phyloP scores from a whole-genome alignment of 306 rosid genomes.

The Cucurbita maxima region DNA sequence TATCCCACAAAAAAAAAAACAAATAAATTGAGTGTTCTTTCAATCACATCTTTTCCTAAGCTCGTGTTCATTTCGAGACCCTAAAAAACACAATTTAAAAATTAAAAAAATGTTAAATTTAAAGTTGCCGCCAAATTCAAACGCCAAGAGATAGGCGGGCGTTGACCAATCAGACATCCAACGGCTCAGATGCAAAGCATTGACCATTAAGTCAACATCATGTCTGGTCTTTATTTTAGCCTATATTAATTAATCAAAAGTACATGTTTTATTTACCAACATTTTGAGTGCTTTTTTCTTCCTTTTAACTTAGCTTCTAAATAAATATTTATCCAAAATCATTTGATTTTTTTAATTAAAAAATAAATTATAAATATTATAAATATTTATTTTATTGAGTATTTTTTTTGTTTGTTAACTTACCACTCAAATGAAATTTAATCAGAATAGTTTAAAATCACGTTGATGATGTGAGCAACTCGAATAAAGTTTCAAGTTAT shows the following conservation, averaged over 20 bases:
- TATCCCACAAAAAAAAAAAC: not conserved
- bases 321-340: too few relatives aligned
- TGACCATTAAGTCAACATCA: not conserved
- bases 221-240: not conserved
- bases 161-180: constrained; percentile 15
- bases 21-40: not conserved
- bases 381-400: too few relatives aligned
- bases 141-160: not conserved
- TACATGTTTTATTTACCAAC: too few relatives aligned
- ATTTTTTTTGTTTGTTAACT: too few relatives aligned
- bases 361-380: too few relatives aligned
- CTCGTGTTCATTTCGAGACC: not conserved
- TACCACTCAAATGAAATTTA: too few relatives aligned
- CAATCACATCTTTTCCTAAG: not conserved
- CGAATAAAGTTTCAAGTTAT: too few relatives aligned
- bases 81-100: not conserved
- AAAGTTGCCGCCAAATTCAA: constrained; percentile 24
- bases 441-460: too few relatives aligned
- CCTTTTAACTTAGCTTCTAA: too few relatives aligned
- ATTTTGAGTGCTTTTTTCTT: too few relatives aligned
- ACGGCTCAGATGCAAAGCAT: constrained; percentile 12
- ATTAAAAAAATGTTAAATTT: not conserved
- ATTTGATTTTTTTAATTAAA: too few relatives aligned
- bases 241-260: not conserved
- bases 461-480: too few relatives aligned